phyloP scores from a whole-genome alignment of 176 grass and related monocot genomes.

The Areca catechu region DNA sequence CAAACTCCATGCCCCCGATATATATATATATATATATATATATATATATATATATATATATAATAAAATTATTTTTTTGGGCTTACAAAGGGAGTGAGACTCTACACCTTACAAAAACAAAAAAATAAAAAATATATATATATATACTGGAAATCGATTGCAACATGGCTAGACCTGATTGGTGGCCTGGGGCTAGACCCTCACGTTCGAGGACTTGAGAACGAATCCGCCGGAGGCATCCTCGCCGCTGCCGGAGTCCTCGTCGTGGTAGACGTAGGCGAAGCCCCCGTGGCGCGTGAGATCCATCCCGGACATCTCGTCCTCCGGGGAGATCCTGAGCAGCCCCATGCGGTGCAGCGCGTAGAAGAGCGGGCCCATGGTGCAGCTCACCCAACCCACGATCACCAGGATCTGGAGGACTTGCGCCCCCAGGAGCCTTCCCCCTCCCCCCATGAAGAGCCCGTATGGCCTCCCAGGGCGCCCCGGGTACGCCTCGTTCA shows the following conservation, averaged over 20 bases:
- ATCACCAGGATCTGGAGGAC: conserved; percentile 26
- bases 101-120: no score
- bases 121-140: no score
- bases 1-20: no score
- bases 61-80: no score
- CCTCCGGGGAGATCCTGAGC: conserved; percentile 9
- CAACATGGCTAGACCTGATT: no score
- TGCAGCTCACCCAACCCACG: conserved; percentile 24
- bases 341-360: conserved; percentile 16
- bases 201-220: conserved; percentile 1
- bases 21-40: no score
- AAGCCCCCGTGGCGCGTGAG: conserved; percentile 22
- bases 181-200: background rate
- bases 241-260: background rate
- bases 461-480: conserved; percentile 19
- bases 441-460: conserved; percentile 38
- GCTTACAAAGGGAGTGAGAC: no score
- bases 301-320: conserved; percentile 31
- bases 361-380: conserved; percentile 30
- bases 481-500: conserved; percentile 21
- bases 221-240: background rate
- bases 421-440: conserved; percentile 24
- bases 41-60: no score
- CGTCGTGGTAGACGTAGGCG: conserved; percentile 14
- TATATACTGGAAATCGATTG: no score